These are phyloP conservation scores for Globisporangium canariense DNA, from an alignment of 352 stramenopile species.

Conservation along the genomic window DNA sequence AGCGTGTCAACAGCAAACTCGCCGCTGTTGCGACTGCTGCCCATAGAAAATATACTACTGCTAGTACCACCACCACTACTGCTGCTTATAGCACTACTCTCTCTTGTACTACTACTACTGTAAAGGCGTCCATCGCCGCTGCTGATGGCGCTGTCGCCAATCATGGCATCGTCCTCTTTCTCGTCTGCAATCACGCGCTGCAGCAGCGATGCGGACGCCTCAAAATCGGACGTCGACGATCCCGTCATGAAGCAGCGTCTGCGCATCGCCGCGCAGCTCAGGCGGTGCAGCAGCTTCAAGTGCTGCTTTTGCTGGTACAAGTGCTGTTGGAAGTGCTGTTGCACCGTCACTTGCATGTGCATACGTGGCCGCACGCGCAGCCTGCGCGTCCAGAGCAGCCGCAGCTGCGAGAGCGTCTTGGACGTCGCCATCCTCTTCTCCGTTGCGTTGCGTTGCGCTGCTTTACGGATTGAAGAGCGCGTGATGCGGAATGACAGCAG, in stretches of 20 bases:
- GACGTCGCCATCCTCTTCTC: not conserved
- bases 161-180: not conserved
- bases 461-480: not conserved
- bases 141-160: not conserved
- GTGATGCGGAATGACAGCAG: not conserved
- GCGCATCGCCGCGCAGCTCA: constrained; percentile 1
- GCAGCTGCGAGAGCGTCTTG: constrained; percentile 14
- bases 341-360: not conserved
- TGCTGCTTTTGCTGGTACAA: not conserved
- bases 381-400: constrained; percentile 1
- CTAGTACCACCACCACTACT: not conserved
- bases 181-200: not conserved
- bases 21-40: constrained; percentile 15
- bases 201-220: constrained; percentile 7
- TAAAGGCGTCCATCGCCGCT: not conserved
- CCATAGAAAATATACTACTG: not conserved
- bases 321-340: not conserved
- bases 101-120: not conserved
- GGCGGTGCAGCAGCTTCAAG: not conserved
- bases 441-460: not conserved
- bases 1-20: constrained; percentile 61
- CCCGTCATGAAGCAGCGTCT: constrained; percentile 8
- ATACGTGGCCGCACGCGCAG: constrained; percentile 3
- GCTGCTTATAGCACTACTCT: not conserved
- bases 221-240: constrained; percentile 5